Evolutionary conservation across 345 rosid genomes (phyloP).

Genomic region (Anastatica hierochuntica): DNA sequence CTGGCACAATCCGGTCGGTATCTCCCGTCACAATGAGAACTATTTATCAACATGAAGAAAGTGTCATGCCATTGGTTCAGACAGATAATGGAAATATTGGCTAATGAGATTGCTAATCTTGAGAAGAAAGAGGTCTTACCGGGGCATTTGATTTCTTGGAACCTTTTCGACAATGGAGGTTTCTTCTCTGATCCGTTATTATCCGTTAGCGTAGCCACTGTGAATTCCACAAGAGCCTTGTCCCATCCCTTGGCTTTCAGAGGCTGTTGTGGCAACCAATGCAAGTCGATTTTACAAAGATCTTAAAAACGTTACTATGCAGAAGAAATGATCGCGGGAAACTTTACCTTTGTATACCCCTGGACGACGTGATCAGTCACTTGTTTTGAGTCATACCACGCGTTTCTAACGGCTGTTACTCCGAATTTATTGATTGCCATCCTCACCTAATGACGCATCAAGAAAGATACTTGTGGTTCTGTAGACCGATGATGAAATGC

Average conservation of each 20-base stretch:
- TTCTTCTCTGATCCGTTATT: slow-evolving; percentile 29
- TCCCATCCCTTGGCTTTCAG: slow-evolving; percentile 68
- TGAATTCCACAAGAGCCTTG: slow-evolving; percentile 65
- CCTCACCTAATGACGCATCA: slow-evolving; percentile 44
- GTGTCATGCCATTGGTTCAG: not conserved
- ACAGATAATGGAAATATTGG: not conserved
- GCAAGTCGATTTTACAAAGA: not conserved
- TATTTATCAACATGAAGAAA: slow-evolving; percentile 17
- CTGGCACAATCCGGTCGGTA: slow-evolving; percentile 69
- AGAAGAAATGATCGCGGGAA: not conserved
- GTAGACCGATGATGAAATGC: not conserved
- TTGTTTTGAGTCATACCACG: slow-evolving; percentile 62
- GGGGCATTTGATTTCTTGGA: slow-evolving; percentile 61
- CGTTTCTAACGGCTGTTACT: slow-evolving; percentile 47
- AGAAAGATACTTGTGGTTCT: slow-evolving; percentile 4
- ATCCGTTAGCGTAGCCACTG: slow-evolving; percentile 48
- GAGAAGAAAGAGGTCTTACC: slow-evolving; percentile 29
- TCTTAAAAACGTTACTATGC: not conserved
- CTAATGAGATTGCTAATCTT: not conserved
- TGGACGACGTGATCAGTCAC: slow-evolving; percentile 42
- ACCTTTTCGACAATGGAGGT: slow-evolving; percentile 41
- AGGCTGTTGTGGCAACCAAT: slow-evolving; percentile 36
- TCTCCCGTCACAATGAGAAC: slow-evolving; percentile 80
- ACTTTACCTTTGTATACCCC: slow-evolving; percentile 75
- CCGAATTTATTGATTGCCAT: slow-evolving; percentile 64